These are phyloP conservation scores for Epichloe amarillans DNA, from an alignment of 2,329 filamentous ascomycete species.

Conservation along the genomic window DNA sequence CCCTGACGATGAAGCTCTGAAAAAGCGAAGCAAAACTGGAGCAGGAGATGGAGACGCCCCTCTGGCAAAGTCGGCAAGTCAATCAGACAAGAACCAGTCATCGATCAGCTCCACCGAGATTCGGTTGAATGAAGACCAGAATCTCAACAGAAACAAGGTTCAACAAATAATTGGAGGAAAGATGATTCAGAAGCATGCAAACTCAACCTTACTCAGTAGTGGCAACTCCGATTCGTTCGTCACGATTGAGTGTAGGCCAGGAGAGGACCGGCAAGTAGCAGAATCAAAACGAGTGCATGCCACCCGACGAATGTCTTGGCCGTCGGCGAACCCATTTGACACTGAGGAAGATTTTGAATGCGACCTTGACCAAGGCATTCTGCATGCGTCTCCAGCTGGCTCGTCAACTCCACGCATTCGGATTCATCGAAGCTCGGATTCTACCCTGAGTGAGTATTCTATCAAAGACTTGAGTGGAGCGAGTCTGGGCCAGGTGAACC, in stretches of 20 bases:
- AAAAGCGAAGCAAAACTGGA: not conserved
- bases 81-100: slow-evolving; percentile 3
- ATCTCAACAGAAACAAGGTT: slow-evolving; percentile 22
- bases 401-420: slow-evolving; percentile 25
- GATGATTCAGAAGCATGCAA: not conserved
- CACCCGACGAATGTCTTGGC: not conserved
- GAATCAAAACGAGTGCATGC: not conserved
- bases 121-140: slow-evolving; percentile 21
- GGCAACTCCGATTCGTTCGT: not conserved
- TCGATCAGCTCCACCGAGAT: slow-evolving; percentile 20
- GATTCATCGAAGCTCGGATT: not conserved
- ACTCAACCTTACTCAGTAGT: not conserved
- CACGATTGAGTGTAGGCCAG: not conserved
- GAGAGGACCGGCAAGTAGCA: not conserved
- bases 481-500: slow-evolving; percentile 4
- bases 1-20: slow-evolving; percentile 8
- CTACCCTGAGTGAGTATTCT: not conserved
- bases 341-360: slow-evolving; percentile 24
- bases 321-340: slow-evolving; percentile 17
- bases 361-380: slow-evolving; percentile 25
- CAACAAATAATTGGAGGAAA: slow-evolving; percentile 8
- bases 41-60: not conserved
- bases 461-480: not conserved
- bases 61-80: not conserved
- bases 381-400: slow-evolving; percentile 21